Conservation (phyloP, 805 yeast genomes). For the Tetrapisispora nanseiensis region DNA sequence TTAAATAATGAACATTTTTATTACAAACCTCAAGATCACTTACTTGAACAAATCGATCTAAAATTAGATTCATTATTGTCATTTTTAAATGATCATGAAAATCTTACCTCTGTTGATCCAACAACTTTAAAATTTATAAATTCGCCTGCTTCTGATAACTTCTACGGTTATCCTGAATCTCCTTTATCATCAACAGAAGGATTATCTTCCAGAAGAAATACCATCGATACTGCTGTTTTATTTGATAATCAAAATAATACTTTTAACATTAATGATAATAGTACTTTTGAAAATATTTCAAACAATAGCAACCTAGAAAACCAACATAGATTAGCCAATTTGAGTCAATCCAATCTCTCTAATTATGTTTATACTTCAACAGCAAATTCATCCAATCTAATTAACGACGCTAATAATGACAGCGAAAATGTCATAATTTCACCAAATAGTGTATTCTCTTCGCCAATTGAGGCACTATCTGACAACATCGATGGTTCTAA, state of each 20-base stretch:
- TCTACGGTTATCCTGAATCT: slow-evolving; percentile 1
- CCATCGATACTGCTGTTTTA: neutral
- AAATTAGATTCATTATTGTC: slow-evolving; percentile 3
- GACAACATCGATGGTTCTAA: neutral
- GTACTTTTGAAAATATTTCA: neutral
- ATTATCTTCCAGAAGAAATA: neutral
- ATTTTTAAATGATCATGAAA: slow-evolving; percentile 4
- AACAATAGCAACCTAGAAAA: neutral
- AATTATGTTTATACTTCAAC: neutral
- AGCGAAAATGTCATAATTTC: neutral
- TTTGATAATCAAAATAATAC: neutral
- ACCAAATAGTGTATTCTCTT: slow-evolving; percentile 1
- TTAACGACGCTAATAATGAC: neutral
- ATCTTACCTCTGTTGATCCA: slow-evolving; percentile 1
- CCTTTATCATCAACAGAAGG: neutral
- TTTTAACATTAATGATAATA: neutral
- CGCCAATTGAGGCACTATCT: neutral
- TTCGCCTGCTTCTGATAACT: neutral
- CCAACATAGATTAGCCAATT: neutral
- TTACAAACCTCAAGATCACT: slow-evolving; percentile 1
- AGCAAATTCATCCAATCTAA: neutral
- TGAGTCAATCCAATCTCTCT: neutral
- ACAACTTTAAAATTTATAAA: neutral
- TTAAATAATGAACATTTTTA: slow-evolving; percentile 4
- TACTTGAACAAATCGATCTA: neutral